Conservation (phyloP, 306 rosid genomes). For the Vachellia pachyceras region DNA sequence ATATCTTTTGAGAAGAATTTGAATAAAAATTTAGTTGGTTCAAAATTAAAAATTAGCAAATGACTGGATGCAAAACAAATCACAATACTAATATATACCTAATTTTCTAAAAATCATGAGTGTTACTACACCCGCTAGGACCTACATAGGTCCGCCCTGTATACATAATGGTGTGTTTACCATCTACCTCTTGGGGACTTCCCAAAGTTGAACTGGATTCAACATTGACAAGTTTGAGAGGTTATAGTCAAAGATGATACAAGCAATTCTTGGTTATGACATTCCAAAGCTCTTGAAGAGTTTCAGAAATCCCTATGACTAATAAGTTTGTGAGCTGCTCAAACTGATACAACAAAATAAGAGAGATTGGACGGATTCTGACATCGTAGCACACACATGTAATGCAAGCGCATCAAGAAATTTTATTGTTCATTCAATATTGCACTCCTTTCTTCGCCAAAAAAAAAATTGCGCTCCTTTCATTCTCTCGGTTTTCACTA, state of each 20-base stretch:
- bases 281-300: slow-evolving; percentile 83
- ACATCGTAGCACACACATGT: not conserved
- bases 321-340: slow-evolving; percentile 7
- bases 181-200: slow-evolving; percentile 95
- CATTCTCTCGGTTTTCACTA: not conserved
- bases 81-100: no score
- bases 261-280: slow-evolving; percentile 87
- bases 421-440: not conserved
- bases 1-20: no score
- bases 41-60: no score
- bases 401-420: not conserved
- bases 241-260: slow-evolving; percentile 76
- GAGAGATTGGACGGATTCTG: not conserved
- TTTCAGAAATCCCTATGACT: slow-evolving; percentile 83
- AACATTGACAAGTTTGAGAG: slow-evolving; percentile 84
- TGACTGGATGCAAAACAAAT: no score
- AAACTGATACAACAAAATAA: not conserved
- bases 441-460: no score
- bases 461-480: no score
- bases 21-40: no score
- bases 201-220: slow-evolving; percentile 77
- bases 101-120: no score
- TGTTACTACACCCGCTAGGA: no score
- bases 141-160: no score
- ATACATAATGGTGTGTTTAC: slow-evolving; percentile 1